Base-by-base conservation (phyloP, 1,139 yeast species). In the Debaryomyces sp. region DNA sequence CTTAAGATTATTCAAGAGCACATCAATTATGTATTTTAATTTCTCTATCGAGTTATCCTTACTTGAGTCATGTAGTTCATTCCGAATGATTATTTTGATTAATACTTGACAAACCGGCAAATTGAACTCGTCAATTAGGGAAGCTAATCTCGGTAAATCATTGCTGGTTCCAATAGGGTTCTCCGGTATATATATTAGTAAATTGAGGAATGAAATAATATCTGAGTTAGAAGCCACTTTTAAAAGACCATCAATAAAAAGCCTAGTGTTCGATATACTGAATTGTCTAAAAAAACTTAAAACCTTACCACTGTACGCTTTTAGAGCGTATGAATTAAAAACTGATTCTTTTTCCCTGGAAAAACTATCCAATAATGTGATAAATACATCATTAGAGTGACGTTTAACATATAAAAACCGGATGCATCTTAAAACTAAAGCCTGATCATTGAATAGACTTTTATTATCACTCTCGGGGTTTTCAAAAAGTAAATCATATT, bases 71-170 rank as follows among this genome's bases (percentile, higher is more conserved):
- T 39, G 46, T 21, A 60, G 51, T 13, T 66, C 68, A 24, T 55
- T 54, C 7, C 47, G 44, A 1, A 62, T 47, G 0, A 70, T 51
- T 0, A 63, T 51, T 37, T 66, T 56, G 3, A 73, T 50, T 8
- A 82, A 60, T 18, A 82, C 61, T 57, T 85, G 89, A 45, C 75
- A 71, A 1, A 82, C 57, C 0, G 83, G 78, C 27, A 85, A 58
- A 56, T 81, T 84, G 61, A 82, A 82, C 46, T 80, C 83, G 52
- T 78, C 74, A n/a, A 72, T 64, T 1, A 52, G 37, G 2, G 44
- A n/a, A 1, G 64, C 55, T 13, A 56, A 45, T 2, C 44, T 45
- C 9, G 52, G 49, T n/a, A 72, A 53, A 29, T 68, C 71, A 3
- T 51, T 52, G 10, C 61, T 49, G 4, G 51, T 44, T 4, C 37